Evolutionary conservation across 495 filamentous ascomycete genomes (phyloP).

Genomic region (Sabuloglossum arenarium): DNA sequence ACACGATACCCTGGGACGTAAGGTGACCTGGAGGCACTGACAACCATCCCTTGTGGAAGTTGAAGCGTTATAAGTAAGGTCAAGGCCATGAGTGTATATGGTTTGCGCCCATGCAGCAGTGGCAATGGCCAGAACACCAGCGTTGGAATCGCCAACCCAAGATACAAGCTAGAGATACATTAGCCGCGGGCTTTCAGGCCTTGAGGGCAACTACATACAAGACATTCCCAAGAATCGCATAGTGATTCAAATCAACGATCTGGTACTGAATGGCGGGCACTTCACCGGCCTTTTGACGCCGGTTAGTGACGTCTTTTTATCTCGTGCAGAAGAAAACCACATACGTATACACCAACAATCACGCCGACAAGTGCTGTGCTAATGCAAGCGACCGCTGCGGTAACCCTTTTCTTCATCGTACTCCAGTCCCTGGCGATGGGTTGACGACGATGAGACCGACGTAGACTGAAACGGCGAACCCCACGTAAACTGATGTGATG

Average conservation of each 20-base stretch:
- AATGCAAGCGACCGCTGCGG: constrained; percentile 44
- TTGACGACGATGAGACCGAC: constrained; percentile 27
- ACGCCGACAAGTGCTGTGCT: constrained; percentile 47
- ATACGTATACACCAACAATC: constrained; percentile 47
- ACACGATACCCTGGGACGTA: constrained; percentile 31
- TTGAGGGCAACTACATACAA: constrained; percentile 16
- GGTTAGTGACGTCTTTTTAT: neutral
- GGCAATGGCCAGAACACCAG: constrained; percentile 54
- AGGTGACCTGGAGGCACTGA: constrained; percentile 31
- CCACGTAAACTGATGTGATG: constrained; percentile 15
- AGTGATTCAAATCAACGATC: constrained; percentile 41
- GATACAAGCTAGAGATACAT: constrained; percentile 26
- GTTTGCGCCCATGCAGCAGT: constrained; percentile 55
- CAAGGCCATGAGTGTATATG: constrained; percentile 44
- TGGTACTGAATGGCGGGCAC: constrained; percentile 56
- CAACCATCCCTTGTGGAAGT: constrained; percentile 48
- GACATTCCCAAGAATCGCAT: constrained; percentile 51
- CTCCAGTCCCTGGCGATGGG: constrained; percentile 43
- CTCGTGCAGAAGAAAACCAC: constrained; percentile 7
- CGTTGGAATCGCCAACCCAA: constrained; percentile 44
- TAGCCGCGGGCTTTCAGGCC: neutral
- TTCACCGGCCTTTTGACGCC: constrained; percentile 28
- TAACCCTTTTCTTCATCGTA: constrained; percentile 38
- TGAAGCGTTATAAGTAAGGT: constrained; percentile 48
- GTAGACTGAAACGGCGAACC: constrained; percentile 27